These are phyloP conservation scores for Nicotiana knightiana DNA, from an alignment of 257 asterid species.

Conservation along the genomic window DNA sequence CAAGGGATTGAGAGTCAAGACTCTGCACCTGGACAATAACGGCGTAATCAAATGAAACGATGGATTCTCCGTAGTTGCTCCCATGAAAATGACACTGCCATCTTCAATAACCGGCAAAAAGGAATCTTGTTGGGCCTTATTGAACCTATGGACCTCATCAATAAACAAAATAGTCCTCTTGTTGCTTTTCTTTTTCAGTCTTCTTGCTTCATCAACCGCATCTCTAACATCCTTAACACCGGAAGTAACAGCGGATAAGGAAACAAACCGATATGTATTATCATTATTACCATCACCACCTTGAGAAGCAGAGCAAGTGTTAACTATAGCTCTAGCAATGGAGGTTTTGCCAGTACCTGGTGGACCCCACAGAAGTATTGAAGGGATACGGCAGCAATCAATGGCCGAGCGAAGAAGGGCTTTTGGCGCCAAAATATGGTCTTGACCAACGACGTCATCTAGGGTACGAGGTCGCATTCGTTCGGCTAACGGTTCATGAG, in stretches of 20 bases:
- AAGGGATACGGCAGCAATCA: slow-evolving; percentile 51
- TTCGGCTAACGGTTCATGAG: slow-evolving; percentile 60
- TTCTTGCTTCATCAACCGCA: slow-evolving; percentile 62
- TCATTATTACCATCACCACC: neutral
- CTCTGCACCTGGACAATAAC: slow-evolving; percentile 69
- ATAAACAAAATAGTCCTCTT: slow-evolving; percentile 60
- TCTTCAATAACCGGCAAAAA: slow-evolving; percentile 85
- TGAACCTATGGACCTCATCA: slow-evolving; percentile 91
- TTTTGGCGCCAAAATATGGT: slow-evolving; percentile 46
- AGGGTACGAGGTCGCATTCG: slow-evolving; percentile 77
- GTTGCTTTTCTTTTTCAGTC: slow-evolving; percentile 17
- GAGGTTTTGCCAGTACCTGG: slow-evolving; percentile 91
- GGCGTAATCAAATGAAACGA: slow-evolving; percentile 85
- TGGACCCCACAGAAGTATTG: slow-evolving; percentile 81
- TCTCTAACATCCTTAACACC: slow-evolving; percentile 88
- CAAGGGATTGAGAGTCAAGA: slow-evolving; percentile 52
- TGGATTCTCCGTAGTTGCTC: slow-evolving; percentile 93
- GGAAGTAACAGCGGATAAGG: slow-evolving; percentile 69
- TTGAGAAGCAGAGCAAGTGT: slow-evolving; percentile 16
- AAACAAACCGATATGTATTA: slow-evolving; percentile 38
- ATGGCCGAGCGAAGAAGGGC: slow-evolving; percentile 59
- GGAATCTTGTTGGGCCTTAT: slow-evolving; percentile 85
- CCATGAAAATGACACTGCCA: slow-evolving; percentile 72
- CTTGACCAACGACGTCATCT: slow-evolving; percentile 77
- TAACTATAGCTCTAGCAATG: slow-evolving; percentile 65